These are phyloP conservation scores for Trapa bicornis DNA, from an alignment of 345 rosid genomes.

Conservation along the genomic window DNA sequence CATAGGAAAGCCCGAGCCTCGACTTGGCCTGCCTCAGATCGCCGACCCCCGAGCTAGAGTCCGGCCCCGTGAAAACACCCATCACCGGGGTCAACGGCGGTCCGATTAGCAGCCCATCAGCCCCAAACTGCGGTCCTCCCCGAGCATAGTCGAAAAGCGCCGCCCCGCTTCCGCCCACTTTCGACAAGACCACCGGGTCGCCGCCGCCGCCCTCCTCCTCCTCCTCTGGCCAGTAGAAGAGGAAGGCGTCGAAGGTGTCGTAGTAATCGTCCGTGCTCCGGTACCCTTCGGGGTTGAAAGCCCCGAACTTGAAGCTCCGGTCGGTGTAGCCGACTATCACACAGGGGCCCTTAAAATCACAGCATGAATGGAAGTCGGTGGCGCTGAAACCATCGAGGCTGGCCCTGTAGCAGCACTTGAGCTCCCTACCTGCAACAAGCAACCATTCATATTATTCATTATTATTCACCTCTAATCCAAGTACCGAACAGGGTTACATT, in stretches of 20 bases:
- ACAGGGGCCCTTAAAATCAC: slow-evolving; percentile 90
- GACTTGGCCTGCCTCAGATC: slow-evolving; percentile 73
- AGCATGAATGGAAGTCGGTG: slow-evolving; percentile 52
- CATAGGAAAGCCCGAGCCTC: slow-evolving; percentile 72
- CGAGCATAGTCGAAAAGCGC: slow-evolving; percentile 74
- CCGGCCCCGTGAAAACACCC: slow-evolving; percentile 79
- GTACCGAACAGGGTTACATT: slow-evolving; percentile 16
- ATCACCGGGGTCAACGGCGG: slow-evolving; percentile 68
- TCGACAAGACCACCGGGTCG: slow-evolving; percentile 39
- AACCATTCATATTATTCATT: too few species aligned
- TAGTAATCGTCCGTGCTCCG: slow-evolving; percentile 80
- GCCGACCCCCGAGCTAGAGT: slow-evolving; percentile 66
- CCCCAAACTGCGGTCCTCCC: slow-evolving; percentile 62
- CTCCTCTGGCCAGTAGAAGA: slow-evolving; percentile 56
- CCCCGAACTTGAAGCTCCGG: slow-evolving; percentile 65
- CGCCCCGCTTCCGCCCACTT: slow-evolving; percentile 83
- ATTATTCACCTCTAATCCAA: background rate
- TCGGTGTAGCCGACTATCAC: slow-evolving; percentile 68
- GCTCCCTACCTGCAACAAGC: slow-evolving; percentile 38
- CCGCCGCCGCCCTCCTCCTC: slow-evolving; percentile 10
- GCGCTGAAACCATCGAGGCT: slow-evolving; percentile 71
- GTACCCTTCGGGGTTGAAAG: slow-evolving; percentile 77
- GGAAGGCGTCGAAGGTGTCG: slow-evolving; percentile 69
- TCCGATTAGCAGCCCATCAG: slow-evolving; percentile 71
- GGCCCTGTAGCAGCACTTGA: slow-evolving; percentile 74